Base-by-base conservation (phyloP, 495 filamentous ascomycete genomes). In the Aspergillus bridgeri region DNA sequence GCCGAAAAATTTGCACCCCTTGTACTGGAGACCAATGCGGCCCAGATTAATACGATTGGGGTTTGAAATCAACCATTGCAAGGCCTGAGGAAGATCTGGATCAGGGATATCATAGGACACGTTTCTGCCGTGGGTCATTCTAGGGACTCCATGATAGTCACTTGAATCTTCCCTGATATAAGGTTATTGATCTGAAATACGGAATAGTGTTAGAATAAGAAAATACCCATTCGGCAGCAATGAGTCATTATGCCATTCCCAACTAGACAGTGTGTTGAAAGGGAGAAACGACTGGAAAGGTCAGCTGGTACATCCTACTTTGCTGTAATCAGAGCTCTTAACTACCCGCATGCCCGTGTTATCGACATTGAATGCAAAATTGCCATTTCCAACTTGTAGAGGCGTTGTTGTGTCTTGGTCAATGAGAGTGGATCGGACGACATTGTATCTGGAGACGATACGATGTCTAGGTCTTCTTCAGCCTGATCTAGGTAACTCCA, bases 161-260 rank as follows among this genome's bases (percentile, higher is more conserved):
- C 42, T 42, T 0, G 58, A 50, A 8, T 48, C 18, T 29, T 62
- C 60, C 5, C 60, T 62, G 38, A 4, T 0, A 0, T 3, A 43
- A 3, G 18, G 9, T 25, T n/a, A 49, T 25, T 42, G 1, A 25
- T n/a, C 2, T 8, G 3, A 23, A 7, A 1, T 42, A 27, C 17
- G 13, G 17, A 7, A 27, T 27, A 2, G 17, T 18, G n/a, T 13
- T 3, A 1, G 0, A 18, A 19, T 15, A 27, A 8, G 38, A 20
- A 33, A 24, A 20, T 51, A 62, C 60, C 60, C 56, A 46, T 62
- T 59, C 2, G 13, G 48, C 2, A 56, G 60, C 8, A 56, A 46
- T 15, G 60, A 62, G 27, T 62, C 60, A 18, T 62, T 62, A 21
- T 62, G 60, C 60, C 60, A 62, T 7, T 46, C 60, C 60, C 60